phyloP scores from a whole-genome alignment of 2,329 filamentous ascomycete species.

The Cercospora berteroae region DNA sequence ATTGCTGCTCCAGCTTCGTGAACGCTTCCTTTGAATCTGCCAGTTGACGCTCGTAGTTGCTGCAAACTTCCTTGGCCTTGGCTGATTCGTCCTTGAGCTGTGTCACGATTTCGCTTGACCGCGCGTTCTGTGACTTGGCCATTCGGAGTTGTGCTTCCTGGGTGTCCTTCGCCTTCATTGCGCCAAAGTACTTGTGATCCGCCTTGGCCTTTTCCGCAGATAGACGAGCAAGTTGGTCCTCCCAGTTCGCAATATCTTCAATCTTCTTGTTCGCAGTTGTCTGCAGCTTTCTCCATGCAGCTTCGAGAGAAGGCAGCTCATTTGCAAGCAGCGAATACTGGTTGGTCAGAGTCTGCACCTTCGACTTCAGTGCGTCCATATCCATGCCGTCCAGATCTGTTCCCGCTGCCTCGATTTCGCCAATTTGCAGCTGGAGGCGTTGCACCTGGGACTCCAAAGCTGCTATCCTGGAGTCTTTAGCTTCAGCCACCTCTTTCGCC shows the following conservation, averaged over 20 bases:
- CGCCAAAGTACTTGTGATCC: conserved; percentile 96
- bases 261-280: conserved; percentile 83
- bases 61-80: conserved; percentile 69
- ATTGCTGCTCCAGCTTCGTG: conserved; percentile 66
- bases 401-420: conserved; percentile 43
- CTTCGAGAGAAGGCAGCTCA: conserved; percentile 85
- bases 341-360: conserved; percentile 70
- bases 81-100: conserved; percentile 89
- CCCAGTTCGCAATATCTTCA: conserved; percentile 68
- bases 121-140: conserved; percentile 77
- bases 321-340: conserved; percentile 82
- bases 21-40: conserved; percentile 79
- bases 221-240: conserved; percentile 73
- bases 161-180: conserved; percentile 89
- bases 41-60: conserved; percentile 87
- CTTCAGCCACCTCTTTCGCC: conserved; percentile 74
- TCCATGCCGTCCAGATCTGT: conserved; percentile 58
- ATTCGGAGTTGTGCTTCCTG: conserved; percentile 76
- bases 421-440: conserved; percentile 60
- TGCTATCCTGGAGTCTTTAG: conserved; percentile 75
- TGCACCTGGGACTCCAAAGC: conserved; percentile 81
- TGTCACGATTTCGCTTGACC: conserved; percentile 89
- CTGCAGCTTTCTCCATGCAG: conserved; percentile 86
- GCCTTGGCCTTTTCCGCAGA: conserved; percentile 91
- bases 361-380: conserved; percentile 68